phyloP scores from a whole-genome alignment of 805 yeast genomes.

The Cyberlindnera euphorbiae region DNA sequence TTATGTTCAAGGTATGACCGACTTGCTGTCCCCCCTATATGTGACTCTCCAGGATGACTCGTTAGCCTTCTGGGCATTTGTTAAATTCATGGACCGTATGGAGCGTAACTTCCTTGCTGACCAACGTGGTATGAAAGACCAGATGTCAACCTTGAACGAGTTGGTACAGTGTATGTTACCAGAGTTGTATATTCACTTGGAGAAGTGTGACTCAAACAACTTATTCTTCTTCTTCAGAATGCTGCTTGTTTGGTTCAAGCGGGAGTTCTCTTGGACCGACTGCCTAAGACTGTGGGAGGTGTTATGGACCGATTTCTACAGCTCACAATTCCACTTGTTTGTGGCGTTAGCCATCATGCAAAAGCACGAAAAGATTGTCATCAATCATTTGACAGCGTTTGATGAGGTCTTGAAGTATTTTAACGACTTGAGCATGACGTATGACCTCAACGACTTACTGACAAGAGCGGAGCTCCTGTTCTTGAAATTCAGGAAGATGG shows the following conservation, averaged over 20 bases:
- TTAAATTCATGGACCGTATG: slow-evolving; percentile 87
- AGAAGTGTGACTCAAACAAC: slow-evolving; percentile 82
- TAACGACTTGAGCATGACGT: slow-evolving; percentile 78
- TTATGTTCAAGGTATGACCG: slow-evolving; percentile 98
- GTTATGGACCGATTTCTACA: slow-evolving; percentile 80
- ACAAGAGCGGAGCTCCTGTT: slow-evolving; percentile 84
- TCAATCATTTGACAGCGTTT: slow-evolving; percentile 67
- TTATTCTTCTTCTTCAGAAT: slow-evolving; percentile 91
- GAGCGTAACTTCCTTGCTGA: slow-evolving; percentile 89
- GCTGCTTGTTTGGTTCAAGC: slow-evolving; percentile 91
- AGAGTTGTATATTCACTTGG: slow-evolving; percentile 72
- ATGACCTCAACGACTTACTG: slow-evolving; percentile 71
- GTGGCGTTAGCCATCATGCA: slow-evolving; percentile 87
- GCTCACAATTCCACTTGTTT: slow-evolving; percentile 84
- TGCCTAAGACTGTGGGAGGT: slow-evolving; percentile 87
- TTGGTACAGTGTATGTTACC: slow-evolving; percentile 91
- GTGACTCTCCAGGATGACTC: slow-evolving; percentile 62
- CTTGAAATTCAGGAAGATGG: slow-evolving; percentile 72
- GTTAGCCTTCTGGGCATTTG: slow-evolving; percentile 84
- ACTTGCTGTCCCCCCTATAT: slow-evolving; percentile 82
- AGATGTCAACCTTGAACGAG: slow-evolving; percentile 78
- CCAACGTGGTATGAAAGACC: slow-evolving; percentile 89
- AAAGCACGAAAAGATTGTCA: slow-evolving; percentile 74
- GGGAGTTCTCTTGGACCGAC: slow-evolving; percentile 80
- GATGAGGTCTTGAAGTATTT: slow-evolving; percentile 91